Evolutionary conservation across 495 filamentous ascomycete genomes (phyloP), one percentile per base, ranked within the genome.

Genomic region (Parmelia sp.): DNA sequence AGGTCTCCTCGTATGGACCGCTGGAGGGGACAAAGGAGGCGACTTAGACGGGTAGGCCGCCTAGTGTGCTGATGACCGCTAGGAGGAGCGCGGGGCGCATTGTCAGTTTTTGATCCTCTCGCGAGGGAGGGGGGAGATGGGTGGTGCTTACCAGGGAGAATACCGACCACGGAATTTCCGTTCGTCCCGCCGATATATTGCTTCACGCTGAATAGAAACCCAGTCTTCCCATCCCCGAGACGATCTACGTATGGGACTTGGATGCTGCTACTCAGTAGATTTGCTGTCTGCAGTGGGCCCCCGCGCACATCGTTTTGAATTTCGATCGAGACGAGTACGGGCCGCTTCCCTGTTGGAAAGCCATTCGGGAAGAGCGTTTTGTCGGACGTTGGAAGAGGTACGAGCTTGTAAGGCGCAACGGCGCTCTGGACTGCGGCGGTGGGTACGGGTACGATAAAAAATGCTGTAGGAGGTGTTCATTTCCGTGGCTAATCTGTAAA

Each of bases 291-390:
- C 19, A 68, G 58, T 17, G 15, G n/a, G 5, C 27, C 4, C 64
- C 62, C 62, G 63, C 66, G 66, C 42, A 68, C 62, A n/a, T 68
- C 66, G 40, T 58, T 68, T 36, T 66, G 15, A 8, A 58, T 51
- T 12, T n/a, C 35, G 17, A 23, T 57, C 9, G 15, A 17, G 25
- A 67, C 62, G 3, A 64, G 27, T 23, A 67, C 56, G 11, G 65
- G 65, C 44, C 57, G 62, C 23, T 17, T 61, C 15, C 33, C 49
- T 21, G 40, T 25, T 53, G 65, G 65, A 25, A 67, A 67, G n/a
- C 65, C 62, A 35, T 61, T 62, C 0, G 65, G 65, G 17, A 66
- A 66, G n/a, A 66, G 53, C 15, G 51, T 21, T 23, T 21, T 47
- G 31, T 66, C 65, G 27, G n/a, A n/a, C 25, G 42, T 51, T 21